These are phyloP conservation scores for Tillandsia fasciculata DNA, from an alignment of 176 grass and related monocot genomes.

Conservation along the genomic window DNA sequence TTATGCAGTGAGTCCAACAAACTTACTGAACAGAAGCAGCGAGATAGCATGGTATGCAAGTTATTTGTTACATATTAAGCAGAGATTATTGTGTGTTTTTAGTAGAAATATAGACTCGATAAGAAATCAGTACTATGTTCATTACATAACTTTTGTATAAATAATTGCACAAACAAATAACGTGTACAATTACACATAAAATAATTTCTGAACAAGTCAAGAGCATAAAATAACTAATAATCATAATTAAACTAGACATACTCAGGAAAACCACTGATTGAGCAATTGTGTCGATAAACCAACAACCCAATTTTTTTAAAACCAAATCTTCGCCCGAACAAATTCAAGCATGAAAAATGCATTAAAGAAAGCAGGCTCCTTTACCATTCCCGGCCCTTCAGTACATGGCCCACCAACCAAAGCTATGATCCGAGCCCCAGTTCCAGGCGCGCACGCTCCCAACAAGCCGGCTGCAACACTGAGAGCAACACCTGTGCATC, in stretches of 20 bases:
- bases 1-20: too few relatives aligned
- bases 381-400: conserved; percentile 92
- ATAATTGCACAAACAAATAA: too few relatives aligned
- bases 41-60: not conserved
- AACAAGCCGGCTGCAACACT: conserved; percentile 83
- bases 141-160: too few relatives aligned
- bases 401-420: conserved; percentile 89
- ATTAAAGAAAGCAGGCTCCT: conserved; percentile 17
- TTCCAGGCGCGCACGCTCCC: conserved; percentile 77
- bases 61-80: too few relatives aligned
- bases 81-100: too few relatives aligned
- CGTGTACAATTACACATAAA: too few relatives aligned
- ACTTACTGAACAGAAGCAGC: not conserved
- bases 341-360: conserved; percentile 4
- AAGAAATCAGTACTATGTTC: too few relatives aligned
- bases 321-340: conserved; percentile 10
- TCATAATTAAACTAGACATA: not conserved
- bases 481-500: conserved; percentile 90
- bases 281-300: not conserved
- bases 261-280: not conserved
- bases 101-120: too few relatives aligned
- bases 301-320: not conserved
- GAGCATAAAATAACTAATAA: not conserved
- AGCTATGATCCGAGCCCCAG: conserved; percentile 81
- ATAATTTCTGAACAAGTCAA: not conserved